phyloP scores from a whole-genome alignment of 208 protist species.

The Leishmania lainsoni region DNA sequence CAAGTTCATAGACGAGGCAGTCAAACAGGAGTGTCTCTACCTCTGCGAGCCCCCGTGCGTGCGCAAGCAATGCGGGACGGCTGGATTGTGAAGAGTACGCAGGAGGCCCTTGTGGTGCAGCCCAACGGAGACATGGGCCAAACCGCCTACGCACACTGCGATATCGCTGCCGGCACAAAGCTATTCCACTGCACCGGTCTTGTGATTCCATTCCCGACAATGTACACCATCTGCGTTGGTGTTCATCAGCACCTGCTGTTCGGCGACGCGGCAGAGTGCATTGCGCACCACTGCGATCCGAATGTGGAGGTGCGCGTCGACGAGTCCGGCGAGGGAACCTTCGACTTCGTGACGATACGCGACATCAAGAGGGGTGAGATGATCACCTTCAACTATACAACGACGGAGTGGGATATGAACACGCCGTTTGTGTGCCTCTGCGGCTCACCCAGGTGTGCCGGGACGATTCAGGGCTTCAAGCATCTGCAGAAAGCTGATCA shows the following conservation, averaged over 20 bases:
- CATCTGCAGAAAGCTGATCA: conserved; percentile 58
- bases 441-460: conserved; percentile 59
- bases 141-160: conserved; percentile 67
- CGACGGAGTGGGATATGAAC: conserved; percentile 91
- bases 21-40: conserved; percentile 71
- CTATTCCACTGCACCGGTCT: conserved; percentile 79
- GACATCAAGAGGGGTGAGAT: conserved; percentile 69
- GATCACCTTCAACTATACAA: conserved; percentile 90
- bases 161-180: conserved; percentile 45
- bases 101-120: conserved; percentile 53
- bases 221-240: conserved; percentile 90
- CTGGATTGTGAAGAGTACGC: conserved; percentile 71
- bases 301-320: conserved; percentile 71
- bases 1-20: conserved; percentile 59
- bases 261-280: conserved; percentile 85
- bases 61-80: conserved; percentile 84
- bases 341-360: conserved; percentile 75
- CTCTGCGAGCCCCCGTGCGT: conserved; percentile 85
- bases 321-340: conserved; percentile 44
- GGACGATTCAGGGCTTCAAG: conserved; percentile 72
- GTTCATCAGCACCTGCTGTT: conserved; percentile 78
- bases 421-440: conserved; percentile 86
- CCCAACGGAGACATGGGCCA: conserved; percentile 86
- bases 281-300: conserved; percentile 88
- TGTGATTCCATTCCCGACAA: conserved; percentile 83